Base-by-base conservation (phyloP, 139 green algal species). In the Yamagishiella unicocca region DNA sequence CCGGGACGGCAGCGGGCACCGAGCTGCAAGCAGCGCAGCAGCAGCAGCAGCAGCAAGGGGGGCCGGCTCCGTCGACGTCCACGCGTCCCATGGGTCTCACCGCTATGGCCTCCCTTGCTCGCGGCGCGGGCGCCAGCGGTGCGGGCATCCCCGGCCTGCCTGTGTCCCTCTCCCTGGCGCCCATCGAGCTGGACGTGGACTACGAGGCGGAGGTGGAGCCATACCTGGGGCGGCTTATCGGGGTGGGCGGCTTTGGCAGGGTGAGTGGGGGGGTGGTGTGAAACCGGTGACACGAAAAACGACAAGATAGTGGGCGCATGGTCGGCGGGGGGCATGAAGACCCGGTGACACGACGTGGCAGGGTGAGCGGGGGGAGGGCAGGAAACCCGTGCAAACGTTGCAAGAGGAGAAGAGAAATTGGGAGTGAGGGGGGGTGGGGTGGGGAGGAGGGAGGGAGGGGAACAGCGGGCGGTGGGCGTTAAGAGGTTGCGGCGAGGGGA, bases 181-280 rank as follows among this genome's bases (percentile, higher is more conserved):
- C 84, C 17, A 93, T 97, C 33, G 89, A 94, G 55, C 84, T 98
- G 46, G 73, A 96, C 67, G 92, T 98, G 27, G 92, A 97, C 64
- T 96, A 92, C 75, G 66, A 89, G 4, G 50, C 29, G 0, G 95
- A 98, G 83, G 84, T 98, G 12, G 87, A 93, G 83, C 95, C 93
- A 0, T 76, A 85, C 82, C 78, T 98, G 64, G 93, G 94, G 0
- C 64, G 77, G 42, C 54, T 96, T 78, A 76, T 93, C 91, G 94
- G 94, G 74, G 87, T 87, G 83, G 88, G 90, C 12, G 96, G 95
- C 64, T 98, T 96, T 90, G 96, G 96, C 1, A 46, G 72, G 72
- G 72, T 80, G 43, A 61, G n/a, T n/a, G n/a, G n/a, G n/a, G n/a
- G n/a, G n/a, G n/a, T n/a, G n/a, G n/a, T n/a, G n/a, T n/a, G n/a